These are phyloP conservation scores for Haematococcus lacustris DNA, from an alignment of 139 green algal species.

Conservation along the genomic window DNA sequence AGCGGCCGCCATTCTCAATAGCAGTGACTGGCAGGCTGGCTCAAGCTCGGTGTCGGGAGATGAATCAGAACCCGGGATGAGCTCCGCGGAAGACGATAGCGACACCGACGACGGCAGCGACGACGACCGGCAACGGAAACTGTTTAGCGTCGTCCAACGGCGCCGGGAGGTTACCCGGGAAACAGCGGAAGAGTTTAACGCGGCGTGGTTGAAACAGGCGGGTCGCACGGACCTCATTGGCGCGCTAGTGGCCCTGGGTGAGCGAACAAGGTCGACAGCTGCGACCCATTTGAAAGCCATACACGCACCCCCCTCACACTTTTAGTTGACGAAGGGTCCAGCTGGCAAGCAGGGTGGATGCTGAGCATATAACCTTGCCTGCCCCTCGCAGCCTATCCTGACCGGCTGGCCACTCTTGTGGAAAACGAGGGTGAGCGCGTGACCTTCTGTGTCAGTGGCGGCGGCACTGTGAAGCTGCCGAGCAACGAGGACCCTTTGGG, in stretches of 20 bases:
- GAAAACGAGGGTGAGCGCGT: background rate
- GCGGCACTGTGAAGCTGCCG: background rate
- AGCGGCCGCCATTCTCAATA: no score
- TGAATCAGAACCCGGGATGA: no score
- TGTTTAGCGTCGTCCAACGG: no score
- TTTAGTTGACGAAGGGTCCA: background rate
- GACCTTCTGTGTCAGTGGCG: background rate
- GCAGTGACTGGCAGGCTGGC: background rate
- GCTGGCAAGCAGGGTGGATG: background rate
- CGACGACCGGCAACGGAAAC: background rate
- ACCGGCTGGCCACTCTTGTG: slow-evolving; percentile 28
- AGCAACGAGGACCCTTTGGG: background rate
- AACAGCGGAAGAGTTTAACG: background rate
- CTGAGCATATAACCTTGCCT: background rate
- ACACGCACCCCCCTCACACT: background rate
- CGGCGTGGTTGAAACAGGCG: slow-evolving; percentile 11
- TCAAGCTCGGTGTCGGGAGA: background rate
- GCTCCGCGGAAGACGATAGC: background rate
- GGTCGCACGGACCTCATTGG: slow-evolving; percentile 11
- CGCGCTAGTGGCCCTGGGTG: slow-evolving; percentile 25
- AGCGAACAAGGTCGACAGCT: background rate
- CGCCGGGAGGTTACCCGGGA: background rate
- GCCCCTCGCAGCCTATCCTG: slow-evolving; percentile 29
- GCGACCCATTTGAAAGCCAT: background rate
- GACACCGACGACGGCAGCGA: slow-evolving; percentile 1